phyloP scores from a whole-genome alignment of 805 yeast species.

The Vanderwaltozyma yarrowii region DNA sequence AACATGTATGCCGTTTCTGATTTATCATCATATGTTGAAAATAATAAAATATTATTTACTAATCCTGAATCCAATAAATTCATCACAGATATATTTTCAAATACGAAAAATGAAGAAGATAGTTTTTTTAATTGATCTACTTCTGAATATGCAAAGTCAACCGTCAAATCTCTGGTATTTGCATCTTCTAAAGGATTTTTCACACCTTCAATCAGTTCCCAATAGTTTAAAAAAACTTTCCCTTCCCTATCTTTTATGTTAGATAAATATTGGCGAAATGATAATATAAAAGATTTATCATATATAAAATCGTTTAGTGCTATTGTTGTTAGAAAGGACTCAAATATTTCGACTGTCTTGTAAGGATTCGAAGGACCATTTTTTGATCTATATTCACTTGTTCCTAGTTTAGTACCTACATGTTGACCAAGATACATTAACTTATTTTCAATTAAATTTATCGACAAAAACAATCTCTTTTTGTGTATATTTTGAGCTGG shows the following conservation, averaged over 20 bases:
- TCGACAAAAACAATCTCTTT: constrained; percentile 15
- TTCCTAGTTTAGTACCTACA: too few relatives aligned
- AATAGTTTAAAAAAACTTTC: constrained; percentile 40
- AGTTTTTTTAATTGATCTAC: constrained; percentile 22
- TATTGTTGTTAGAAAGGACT: constrained; percentile 9
- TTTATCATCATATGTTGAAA: constrained; percentile 1
- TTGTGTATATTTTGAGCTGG: constrained; percentile 5
- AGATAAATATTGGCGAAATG: constrained; percentile 10
- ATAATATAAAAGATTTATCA: constrained; percentile 9
- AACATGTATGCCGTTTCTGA: constrained; percentile 15
- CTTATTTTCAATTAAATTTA: constrained; percentile 21
- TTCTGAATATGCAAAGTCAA: constrained; percentile 13
- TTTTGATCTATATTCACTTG: too few relatives aligned
- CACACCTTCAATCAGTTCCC: constrained; percentile 57
- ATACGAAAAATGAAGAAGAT: constrained; percentile 7
- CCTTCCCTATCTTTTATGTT: constrained; percentile 5
- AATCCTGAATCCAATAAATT: constrained; percentile 12
- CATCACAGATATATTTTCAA: constrained; percentile 15
- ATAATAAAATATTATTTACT: constrained; percentile 10
- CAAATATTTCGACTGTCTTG: constrained; percentile 9
- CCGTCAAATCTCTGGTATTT: constrained; percentile 22
- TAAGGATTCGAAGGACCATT: constrained; percentile 4
- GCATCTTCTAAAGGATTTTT: constrained; percentile 58
- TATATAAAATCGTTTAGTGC: constrained; percentile 12
- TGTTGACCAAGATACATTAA: constrained; percentile 4